Conservation (phyloP, 2,329 filamentous ascomycete species). For the Colletotrichum sp. region DNA sequence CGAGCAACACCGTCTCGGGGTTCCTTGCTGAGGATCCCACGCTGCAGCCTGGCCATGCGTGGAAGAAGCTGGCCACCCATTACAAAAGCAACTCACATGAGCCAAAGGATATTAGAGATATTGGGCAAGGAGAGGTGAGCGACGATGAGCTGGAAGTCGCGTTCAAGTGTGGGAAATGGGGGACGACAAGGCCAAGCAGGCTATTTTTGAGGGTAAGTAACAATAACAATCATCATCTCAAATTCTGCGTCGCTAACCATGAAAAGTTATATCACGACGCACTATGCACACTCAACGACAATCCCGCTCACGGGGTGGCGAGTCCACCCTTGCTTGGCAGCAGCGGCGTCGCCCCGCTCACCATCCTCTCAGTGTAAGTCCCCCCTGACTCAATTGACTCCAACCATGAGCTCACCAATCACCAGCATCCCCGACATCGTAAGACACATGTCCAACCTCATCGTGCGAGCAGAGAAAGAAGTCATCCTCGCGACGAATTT, state of each 20-base stretch:
- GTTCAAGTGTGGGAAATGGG: neutral
- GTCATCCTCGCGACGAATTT: slow-evolving; percentile 78
- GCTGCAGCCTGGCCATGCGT: neutral
- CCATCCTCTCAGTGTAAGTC: slow-evolving; percentile 65
- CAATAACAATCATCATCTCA: neutral
- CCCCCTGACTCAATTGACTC: neutral
- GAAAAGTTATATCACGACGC: neutral
- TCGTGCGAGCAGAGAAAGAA: slow-evolving; percentile 73
- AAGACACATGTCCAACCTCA: slow-evolving; percentile 78
- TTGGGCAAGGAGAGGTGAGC: neutral
- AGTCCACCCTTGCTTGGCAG: slow-evolving; percentile 58
- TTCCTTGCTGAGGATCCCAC: neutral
- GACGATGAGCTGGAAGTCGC: neutral
- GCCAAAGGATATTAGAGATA: neutral
- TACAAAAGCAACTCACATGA: neutral
- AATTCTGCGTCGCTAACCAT: neutral
- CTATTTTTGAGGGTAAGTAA: neutral
- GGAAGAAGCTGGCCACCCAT: neutral
- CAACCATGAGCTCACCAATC: neutral
- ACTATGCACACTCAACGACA: neutral
- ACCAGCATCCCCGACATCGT: slow-evolving; percentile 67
- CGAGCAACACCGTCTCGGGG: neutral
- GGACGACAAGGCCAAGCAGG: neutral
- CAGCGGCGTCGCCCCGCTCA: slow-evolving; percentile 68
- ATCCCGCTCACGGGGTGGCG: slow-evolving; percentile 48